A percentile compares a stretch with the other conserved stretches of the same genome.
Evolutionary conservation across 2,329 filamentous ascomycete genomes (phyloP).

Genomic region (Cadophora luteo-olivacea): DNA sequence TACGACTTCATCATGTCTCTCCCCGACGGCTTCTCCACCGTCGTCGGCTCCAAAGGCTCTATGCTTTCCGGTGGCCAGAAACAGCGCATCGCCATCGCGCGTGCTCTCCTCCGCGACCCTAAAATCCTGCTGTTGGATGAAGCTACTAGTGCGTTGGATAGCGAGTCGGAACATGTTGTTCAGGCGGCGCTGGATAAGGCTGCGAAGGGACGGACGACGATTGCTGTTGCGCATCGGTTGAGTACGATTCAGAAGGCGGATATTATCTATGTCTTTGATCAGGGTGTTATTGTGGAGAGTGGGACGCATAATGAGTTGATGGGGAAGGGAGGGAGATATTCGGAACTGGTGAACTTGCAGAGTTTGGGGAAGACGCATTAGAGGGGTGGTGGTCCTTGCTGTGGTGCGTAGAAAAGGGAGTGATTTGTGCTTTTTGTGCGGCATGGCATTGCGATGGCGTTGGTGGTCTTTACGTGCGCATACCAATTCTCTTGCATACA

Average conservation of each 20-base stretch:
- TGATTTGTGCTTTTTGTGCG: constrained; percentile 5
- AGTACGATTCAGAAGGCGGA: constrained; percentile 95
- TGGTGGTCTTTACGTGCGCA: constrained; percentile 6
- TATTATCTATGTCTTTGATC: constrained; percentile 95
- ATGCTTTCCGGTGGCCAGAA: constrained; percentile 92
- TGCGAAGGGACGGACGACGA: constrained; percentile 84
- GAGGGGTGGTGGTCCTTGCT: background rate
- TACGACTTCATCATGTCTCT: constrained; percentile 89
- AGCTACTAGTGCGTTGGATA: constrained; percentile 79
- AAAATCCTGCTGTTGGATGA: constrained; percentile 86
- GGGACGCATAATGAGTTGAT: constrained; percentile 80
- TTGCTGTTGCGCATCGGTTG: constrained; percentile 91
- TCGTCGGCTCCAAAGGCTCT: constrained; percentile 86
- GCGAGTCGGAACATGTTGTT: constrained; percentile 79
- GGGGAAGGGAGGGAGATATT: constrained; percentile 73
- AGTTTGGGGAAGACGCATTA: constrained; percentile 66
- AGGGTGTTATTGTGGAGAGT: constrained; percentile 83
- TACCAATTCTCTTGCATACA: background rate
- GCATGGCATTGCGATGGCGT: constrained; percentile 35
- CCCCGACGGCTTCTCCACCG: constrained; percentile 83
- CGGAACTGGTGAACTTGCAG: constrained; percentile 81
- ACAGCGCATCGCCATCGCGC: constrained; percentile 88
- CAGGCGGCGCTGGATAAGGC: constrained; percentile 83
- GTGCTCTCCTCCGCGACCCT: constrained; percentile 88
- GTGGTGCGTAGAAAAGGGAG: background rate